Percentiles rank a stretch among this genome's conserved stretches.
Evolutionary conservation across 352 stramenopile species (phyloP).

Genomic region (Pythium catenulatum): DNA sequence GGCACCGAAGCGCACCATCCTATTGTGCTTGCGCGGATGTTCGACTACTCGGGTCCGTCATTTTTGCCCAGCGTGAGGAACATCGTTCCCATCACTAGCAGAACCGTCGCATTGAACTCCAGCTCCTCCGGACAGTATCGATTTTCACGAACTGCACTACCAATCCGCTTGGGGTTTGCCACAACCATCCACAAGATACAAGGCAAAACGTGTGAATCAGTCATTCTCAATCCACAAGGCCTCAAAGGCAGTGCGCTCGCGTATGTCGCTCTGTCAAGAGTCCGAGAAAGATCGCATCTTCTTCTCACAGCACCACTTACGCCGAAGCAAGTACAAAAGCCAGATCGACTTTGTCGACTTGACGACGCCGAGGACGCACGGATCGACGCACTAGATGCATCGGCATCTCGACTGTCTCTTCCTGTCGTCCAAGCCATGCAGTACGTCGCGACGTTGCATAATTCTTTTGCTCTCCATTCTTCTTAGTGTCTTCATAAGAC

Average conservation of each 20-base stretch:
- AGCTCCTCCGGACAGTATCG: not conserved
- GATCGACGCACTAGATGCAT: too few relatives aligned
- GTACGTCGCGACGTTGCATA: too few relatives aligned
- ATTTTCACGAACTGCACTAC: constrained; percentile 7
- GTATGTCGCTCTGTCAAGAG: constrained; percentile 31
- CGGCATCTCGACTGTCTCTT: too few relatives aligned
- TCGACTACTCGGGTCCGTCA: constrained; percentile 25
- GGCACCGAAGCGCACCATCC: not conserved
- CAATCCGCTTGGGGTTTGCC: constrained; percentile 11
- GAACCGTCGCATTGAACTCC: not conserved
- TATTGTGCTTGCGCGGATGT: not conserved
- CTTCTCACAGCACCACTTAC: too few relatives aligned
- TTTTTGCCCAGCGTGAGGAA: not conserved
- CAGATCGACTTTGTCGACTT: too few relatives aligned
- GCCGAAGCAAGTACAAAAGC: too few relatives aligned
- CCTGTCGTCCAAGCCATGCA: too few relatives aligned
- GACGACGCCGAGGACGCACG: too few relatives aligned
- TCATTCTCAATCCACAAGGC: not conserved
- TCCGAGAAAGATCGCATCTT: too few relatives aligned
- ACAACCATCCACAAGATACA: constrained; percentile 42
- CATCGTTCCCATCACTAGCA: not conserved
- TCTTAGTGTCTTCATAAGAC: too few relatives aligned
- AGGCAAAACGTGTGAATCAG: not conserved
- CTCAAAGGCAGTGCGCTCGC: not conserved
- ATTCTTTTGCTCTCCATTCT: too few relatives aligned